Base-by-base conservation (phyloP, 768 basidiomycete species). In the Boletus rubropictus region DNA sequence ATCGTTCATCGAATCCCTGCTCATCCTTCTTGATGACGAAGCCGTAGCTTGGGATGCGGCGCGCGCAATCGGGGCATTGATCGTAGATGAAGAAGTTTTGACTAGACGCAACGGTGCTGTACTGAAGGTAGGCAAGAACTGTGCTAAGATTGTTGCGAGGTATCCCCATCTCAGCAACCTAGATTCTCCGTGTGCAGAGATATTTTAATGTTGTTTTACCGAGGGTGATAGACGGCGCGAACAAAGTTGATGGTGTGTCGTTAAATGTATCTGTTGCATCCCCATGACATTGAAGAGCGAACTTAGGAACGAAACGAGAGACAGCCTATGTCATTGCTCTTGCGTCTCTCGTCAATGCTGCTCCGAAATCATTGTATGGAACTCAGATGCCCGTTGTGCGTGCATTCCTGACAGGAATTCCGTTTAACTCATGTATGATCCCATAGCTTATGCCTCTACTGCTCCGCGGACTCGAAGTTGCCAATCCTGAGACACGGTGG, bases 371-470 rank as follows among this genome's bases (percentile, higher is more conserved):
- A 3, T 69, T 87, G 12, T 92, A 90, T 57, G 69, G 74, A 6
- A 72, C 81, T 20, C 78, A 89, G 54, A 77, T 98, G 64, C 64
- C 83, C 24, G 64, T 67, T 14, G 85, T 85, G 46, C 38, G 76
- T 62, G 18, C 15, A 42, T 21, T 4, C 7, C 17, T 6, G 35
- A 25, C 41, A 7, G 7, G 15, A 22, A 24, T 7, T n/a, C n/a
- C 21, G 21, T 24, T 29, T 15, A 12, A 22, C 27, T 8, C 18
- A 46, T 12, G 4, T 14, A 40, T 42, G 32, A 34, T 22, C 28
- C 15, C n/a, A 10, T 56, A 98, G 94, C 77, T 98, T 11, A 78
- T 97, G 54, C 93, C 96, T 1, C 74, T 97, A 12, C 73, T 99
- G 5, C 69, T 99, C 35, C 86, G 87, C 14, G 86, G 90, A 4